Conservation (phyloP, 495 filamentous ascomycete species). For the Corynascus novoguineensis region DNA sequence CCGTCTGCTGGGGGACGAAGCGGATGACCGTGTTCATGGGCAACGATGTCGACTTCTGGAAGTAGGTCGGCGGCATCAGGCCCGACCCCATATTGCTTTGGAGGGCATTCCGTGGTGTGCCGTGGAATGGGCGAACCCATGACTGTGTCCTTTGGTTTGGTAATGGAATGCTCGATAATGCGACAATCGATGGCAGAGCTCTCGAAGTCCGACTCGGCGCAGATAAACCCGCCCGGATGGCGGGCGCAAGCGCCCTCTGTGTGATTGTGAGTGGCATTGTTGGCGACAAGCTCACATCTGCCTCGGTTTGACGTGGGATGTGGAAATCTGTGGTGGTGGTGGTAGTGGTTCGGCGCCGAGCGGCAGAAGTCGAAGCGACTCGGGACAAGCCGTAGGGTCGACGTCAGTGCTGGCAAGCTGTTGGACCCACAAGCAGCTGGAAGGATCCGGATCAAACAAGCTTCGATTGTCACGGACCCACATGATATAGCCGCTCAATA, state of each 20-base stretch:
- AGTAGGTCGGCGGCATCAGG: constrained; percentile 48
- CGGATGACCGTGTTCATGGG: constrained; percentile 93
- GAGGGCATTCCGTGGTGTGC: constrained; percentile 17
- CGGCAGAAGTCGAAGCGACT: neutral
- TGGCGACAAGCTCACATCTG: constrained; percentile 1
- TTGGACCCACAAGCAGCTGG: neutral
- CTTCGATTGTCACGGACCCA: no score
- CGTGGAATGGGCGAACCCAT: constrained; percentile 26
- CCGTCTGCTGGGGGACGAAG: constrained; percentile 97
- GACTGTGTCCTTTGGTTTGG: neutral
- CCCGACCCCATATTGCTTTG: constrained; percentile 26
- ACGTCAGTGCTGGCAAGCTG: neutral
- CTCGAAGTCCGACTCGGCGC: constrained; percentile 6
- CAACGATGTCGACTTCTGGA: constrained; percentile 51
- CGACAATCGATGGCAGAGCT: constrained; percentile 18
- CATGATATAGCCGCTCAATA: no score
- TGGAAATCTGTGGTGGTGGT: no score
- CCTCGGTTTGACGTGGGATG: neutral
- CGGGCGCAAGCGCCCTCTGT: constrained; percentile 28
- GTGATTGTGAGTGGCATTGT: constrained; percentile 34
- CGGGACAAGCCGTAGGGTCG: neutral
- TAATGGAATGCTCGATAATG: constrained; percentile 1
- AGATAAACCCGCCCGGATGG: constrained; percentile 23
- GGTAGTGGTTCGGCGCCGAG: neutral
- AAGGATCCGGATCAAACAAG: no score